phyloP scores from a whole-genome alignment of 2,329 filamentous ascomycete genomes.

The Aureobasidium leucospermi region DNA sequence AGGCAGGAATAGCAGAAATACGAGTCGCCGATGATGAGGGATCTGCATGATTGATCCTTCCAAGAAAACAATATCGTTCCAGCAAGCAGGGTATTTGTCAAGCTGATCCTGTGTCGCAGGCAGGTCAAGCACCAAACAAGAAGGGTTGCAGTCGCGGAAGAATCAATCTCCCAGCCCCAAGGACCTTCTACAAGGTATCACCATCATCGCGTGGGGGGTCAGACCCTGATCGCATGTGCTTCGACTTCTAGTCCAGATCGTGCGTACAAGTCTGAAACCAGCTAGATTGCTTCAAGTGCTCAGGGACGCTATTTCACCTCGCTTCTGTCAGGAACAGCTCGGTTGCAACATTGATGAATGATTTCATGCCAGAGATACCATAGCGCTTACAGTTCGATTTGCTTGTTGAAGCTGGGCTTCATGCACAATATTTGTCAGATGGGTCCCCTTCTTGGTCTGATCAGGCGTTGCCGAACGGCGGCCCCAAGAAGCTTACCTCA shows the following conservation, averaged over 20 bases:
- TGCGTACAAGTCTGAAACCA: slow-evolving; percentile 2
- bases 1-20: not conserved
- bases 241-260: slow-evolving; percentile 7
- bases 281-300: not conserved
- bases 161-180: not conserved
- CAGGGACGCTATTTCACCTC: not conserved
- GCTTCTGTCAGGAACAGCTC: not conserved
- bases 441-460: not conserved
- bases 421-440: slow-evolving; percentile 12
- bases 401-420: not conserved
- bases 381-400: not conserved
- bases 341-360: not conserved
- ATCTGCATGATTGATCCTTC: slow-evolving; percentile 1
- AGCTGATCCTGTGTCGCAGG: not conserved
- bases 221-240: slow-evolving; percentile 1
- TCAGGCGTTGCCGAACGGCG: slow-evolving; percentile 1
- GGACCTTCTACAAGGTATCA: not conserved
- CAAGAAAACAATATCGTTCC: not conserved
- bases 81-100: not conserved
- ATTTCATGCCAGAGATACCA: not conserved
- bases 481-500: not conserved
- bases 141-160: not conserved
- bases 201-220: not conserved
- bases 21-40: not conserved
- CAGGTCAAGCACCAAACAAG: not conserved